Conservation (phyloP, 2,329 filamentous ascomycete species). For the Colletotrichum lentis region DNA sequence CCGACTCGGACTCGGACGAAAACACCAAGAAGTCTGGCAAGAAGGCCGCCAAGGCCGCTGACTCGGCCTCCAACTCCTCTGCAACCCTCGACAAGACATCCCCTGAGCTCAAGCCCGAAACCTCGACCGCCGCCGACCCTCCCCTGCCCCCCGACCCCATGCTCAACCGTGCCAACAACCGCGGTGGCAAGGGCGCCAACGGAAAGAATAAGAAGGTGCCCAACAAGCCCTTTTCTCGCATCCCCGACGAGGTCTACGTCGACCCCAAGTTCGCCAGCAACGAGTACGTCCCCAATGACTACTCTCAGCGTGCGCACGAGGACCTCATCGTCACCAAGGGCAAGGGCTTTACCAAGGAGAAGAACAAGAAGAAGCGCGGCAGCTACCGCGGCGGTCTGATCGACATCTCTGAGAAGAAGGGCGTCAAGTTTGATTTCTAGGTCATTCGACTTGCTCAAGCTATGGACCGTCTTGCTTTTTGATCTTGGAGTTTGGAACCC, state of each 20-base stretch:
- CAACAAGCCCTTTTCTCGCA: conserved; percentile 79
- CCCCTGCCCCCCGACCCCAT: conserved; percentile 63
- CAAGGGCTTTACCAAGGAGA: conserved; percentile 99
- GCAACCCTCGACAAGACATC: conserved; percentile 64
- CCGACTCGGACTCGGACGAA: conserved; percentile 41
- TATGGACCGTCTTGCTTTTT: conserved; percentile 4
- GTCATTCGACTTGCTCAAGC: conserved; percentile 1
- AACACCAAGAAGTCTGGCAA: conserved; percentile 39
- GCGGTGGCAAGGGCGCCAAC: conserved; percentile 50
- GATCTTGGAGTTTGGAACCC: conserved; percentile 31
- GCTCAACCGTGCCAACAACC: conserved; percentile 49
- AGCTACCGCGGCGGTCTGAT: conserved; percentile 90
- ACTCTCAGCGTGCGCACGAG: conserved; percentile 86
- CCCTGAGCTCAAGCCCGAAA: conserved; percentile 53
- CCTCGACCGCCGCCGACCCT: conserved; percentile 48
- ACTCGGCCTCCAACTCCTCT: conserved; percentile 50
- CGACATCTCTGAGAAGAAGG: conserved; percentile 81
- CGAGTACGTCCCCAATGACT: conserved; percentile 82
- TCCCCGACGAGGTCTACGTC: conserved; percentile 72
- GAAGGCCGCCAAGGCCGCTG: conserved; percentile 43
- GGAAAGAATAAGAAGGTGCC: conserved; percentile 61
- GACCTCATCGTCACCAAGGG: conserved; percentile 91
- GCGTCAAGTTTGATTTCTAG: conserved; percentile 92
- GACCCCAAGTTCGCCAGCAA: conserved; percentile 79
- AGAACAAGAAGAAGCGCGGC: conserved; percentile 97